Base-by-base conservation (phyloP, 352 stramenopile species). In the Hyaloperonospora brassicae region DNA sequence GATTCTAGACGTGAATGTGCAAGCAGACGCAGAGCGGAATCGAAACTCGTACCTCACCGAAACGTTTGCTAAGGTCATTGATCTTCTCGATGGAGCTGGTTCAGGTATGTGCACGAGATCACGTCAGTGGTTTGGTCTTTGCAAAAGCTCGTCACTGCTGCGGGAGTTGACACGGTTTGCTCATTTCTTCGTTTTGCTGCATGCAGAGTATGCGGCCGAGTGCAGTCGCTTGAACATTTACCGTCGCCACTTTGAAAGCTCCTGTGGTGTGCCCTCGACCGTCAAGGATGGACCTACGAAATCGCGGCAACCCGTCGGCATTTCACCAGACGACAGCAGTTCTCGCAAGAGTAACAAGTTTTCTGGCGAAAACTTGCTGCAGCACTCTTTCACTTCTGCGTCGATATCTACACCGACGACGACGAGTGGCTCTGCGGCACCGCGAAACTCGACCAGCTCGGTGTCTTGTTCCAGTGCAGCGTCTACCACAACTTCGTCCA, bases 141-240 rank as follows among this genome's bases (percentile, higher is more conserved):
- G 27, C 27, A 9, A 11, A 21, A 27, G 22, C 17, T 36, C 13
- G 23, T 5, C 50, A 25, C 25, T 49, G 51, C 31, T 22, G 35
- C 14, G 17, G 39, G 24, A n/a, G 7, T 47, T 66, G 42, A 55
- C 30, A 1, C 2, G 13, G 14, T 13, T 21, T 48, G 23, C 41
- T 58, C 1, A 22, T 47, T 43, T 14, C 24, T 7, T 21, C 31
- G 39, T 1, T 25, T 55, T 39, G 34, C 17, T 49, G 47, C 27
- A 30, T 11, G 30, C 43, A 87, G 79, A 88, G 10, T 89, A 72
- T 44, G 70, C 76, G 12, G 72, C 74, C 9, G 81, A 89, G 52
- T 85, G 74, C 73, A 87, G 78, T 52, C 78, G 72, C 45, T 47
- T 91, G 30, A 91, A 91, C 50, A 76, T 89, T 56, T 85, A 85